phyloP scores from a whole-genome alignment of 441 rosid species.

The Flueggea neowawraea region DNA sequence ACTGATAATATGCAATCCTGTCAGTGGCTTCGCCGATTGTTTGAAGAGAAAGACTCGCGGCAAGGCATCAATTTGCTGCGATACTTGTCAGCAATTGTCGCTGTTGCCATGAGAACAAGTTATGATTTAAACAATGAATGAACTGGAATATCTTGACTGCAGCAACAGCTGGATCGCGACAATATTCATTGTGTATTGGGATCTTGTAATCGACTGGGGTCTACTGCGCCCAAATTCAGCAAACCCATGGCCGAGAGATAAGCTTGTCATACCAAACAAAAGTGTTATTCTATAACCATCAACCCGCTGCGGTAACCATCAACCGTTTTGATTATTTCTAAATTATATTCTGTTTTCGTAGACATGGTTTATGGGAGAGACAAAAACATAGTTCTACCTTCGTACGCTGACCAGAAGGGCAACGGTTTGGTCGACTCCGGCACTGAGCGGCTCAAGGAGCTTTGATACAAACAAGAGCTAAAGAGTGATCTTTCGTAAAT shows the following conservation, averaged over 20 bases:
- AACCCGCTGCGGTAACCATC: too few relatives aligned
- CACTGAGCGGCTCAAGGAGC: conserved; percentile 69
- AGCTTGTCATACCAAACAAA: conserved; percentile 56
- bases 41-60: too few relatives aligned
- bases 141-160: conserved; percentile 47
- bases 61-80: too few relatives aligned
- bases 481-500: conserved; percentile 87
- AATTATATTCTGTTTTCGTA: too few relatives aligned
- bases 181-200: conserved; percentile 58
- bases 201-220: conserved; percentile 78
- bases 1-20: too few relatives aligned
- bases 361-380: too few relatives aligned
- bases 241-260: conserved; percentile 83
- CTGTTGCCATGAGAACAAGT: too few relatives aligned
- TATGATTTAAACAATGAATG: too few relatives aligned
- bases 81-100: too few relatives aligned
- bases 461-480: conserved; percentile 97
- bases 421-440: conserved; percentile 52
- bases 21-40: too few relatives aligned
- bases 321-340: too few relatives aligned
- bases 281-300: conserved; percentile 61
- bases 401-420: conserved; percentile 14
- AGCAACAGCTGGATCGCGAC: conserved; percentile 55
- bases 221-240: conserved; percentile 51
- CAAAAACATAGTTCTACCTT: neutral